phyloP scores from a whole-genome alignment of 805 yeast genomes.

The Saccharomycopsis fermentans region DNA sequence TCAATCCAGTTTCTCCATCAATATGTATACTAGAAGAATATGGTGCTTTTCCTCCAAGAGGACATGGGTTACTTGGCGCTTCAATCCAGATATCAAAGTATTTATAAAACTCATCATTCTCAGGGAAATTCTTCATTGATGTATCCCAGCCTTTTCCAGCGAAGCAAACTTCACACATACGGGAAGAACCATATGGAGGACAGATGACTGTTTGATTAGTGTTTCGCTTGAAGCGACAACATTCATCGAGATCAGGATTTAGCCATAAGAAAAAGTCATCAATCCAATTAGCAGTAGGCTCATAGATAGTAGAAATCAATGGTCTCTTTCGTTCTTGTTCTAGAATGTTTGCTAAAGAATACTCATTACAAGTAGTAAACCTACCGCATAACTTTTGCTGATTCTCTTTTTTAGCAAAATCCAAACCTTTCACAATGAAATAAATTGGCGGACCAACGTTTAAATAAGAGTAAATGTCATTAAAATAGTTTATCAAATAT shows the following conservation, averaged over 20 bases:
- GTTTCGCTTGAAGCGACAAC: conserved; percentile 64
- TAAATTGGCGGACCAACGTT: conserved; percentile 90
- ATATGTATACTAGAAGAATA: conserved; percentile 51
- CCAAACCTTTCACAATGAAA: conserved; percentile 63
- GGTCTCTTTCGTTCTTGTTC: conserved; percentile 77
- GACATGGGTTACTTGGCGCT: conserved; percentile 81
- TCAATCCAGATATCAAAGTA: conserved; percentile 76
- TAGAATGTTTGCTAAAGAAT: conserved; percentile 66
- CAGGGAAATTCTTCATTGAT: conserved; percentile 77
- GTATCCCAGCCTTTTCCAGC: conserved; percentile 54
- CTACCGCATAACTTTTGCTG: conserved; percentile 82
- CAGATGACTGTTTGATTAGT: conserved; percentile 46
- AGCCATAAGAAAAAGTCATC: conserved; percentile 85
- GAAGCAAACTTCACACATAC: conserved; percentile 68
- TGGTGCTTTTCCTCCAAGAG: conserved; percentile 93
- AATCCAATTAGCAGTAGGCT: conserved; percentile 86
- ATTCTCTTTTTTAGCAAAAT: conserved; percentile 46
- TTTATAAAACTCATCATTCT: conserved; percentile 54
- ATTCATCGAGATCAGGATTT: conserved; percentile 76
- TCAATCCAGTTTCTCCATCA: conserved; percentile 28
- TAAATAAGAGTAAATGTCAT: conserved; percentile 60
- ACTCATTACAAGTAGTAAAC: conserved; percentile 73
- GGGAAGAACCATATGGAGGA: conserved; percentile 51
- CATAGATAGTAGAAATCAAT: conserved; percentile 53
- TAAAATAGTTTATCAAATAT: conserved; percentile 69